phyloP scores from a whole-genome alignment of 805 yeast species.

The Kodamaea hsintzibuensis region DNA sequence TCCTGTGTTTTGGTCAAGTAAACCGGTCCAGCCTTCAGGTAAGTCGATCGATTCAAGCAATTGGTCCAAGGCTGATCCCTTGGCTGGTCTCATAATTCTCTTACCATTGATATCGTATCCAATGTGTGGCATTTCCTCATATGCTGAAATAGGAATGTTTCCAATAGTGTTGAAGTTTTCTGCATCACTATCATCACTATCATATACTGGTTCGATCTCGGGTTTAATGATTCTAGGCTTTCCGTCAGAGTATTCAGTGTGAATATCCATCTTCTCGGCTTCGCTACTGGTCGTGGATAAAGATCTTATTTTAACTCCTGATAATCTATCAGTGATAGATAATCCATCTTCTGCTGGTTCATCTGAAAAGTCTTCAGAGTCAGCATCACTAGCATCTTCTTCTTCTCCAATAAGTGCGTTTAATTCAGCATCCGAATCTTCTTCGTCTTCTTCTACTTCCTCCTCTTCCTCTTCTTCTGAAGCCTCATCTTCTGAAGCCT shows the following conservation, averaged over 20 bases:
- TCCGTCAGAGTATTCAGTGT: slow-evolving; percentile 73
- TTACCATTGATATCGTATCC: slow-evolving; percentile 98
- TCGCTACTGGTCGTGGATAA: slow-evolving; percentile 43
- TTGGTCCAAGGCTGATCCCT: slow-evolving; percentile 91
- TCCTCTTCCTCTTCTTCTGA: slow-evolving; percentile 18
- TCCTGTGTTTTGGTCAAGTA: slow-evolving; percentile 89
- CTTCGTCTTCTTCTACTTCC: slow-evolving; percentile 28
- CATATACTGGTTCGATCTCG: slow-evolving; percentile 93
- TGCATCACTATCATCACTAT: slow-evolving; percentile 88
- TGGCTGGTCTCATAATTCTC: slow-evolving; percentile 98
- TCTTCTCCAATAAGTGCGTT: slow-evolving; percentile 60
- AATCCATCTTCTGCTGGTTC: slow-evolving; percentile 53
- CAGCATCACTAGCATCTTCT: slow-evolving; percentile 43
- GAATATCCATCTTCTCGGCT: slow-evolving; percentile 24
- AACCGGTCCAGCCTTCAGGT: slow-evolving; percentile 99
- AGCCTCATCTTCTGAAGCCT: slow-evolving; percentile 25
- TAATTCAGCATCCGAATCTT: slow-evolving; percentile 61
- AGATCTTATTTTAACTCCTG: slow-evolving; percentile 54
- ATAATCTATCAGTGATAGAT: slow-evolving; percentile 54
- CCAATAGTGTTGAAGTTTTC: slow-evolving; percentile 87
- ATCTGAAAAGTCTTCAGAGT: slow-evolving; percentile 50
- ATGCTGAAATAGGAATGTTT: slow-evolving; percentile 87
- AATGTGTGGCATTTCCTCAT: slow-evolving; percentile 95
- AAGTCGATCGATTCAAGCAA: slow-evolving; percentile 86
- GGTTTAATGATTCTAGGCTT: slow-evolving; percentile 75